Percentiles rank a stretch among this genome's conserved stretches.
phyloP scores from a whole-genome alignment of 1,284 basidiomycete species.

The Rhodotorula glutinis region DNA sequence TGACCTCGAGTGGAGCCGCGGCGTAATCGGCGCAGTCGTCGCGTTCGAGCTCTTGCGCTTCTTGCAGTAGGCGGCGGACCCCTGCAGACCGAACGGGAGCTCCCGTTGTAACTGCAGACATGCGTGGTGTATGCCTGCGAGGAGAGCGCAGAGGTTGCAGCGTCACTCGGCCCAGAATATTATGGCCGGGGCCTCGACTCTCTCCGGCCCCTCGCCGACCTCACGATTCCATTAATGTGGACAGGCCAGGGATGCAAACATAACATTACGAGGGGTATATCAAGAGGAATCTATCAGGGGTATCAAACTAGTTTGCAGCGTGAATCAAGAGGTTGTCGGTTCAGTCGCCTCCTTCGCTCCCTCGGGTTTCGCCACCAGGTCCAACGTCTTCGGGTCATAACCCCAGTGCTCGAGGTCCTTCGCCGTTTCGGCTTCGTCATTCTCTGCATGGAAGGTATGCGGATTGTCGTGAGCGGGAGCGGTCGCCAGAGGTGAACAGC shows the following conservation, averaged over 20 bases:
- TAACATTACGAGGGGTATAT: not conserved
- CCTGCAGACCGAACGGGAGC: constrained; percentile 29
- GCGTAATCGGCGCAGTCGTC: constrained; percentile 78
- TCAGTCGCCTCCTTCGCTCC: not conserved
- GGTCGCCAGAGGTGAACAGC: not conserved
- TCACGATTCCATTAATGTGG: no score
- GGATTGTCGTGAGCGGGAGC: no score
- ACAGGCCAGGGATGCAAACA: no score
- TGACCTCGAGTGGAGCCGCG: constrained; percentile 81
- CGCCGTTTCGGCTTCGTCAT: constrained; percentile 29
- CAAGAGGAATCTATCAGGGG: not conserved
- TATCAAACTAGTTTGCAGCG: not conserved
- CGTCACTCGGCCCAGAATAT: not conserved
- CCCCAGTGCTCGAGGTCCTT: constrained; percentile 32
- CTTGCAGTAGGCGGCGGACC: constrained; percentile 77
- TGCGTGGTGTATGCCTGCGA: not conserved
- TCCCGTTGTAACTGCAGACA: not conserved
- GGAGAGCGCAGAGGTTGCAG: not conserved
- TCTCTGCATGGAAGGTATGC: no score
- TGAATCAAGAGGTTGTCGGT: no score
- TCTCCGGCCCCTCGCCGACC: not conserved
- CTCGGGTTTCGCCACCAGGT: not conserved
- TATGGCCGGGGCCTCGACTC: no score
- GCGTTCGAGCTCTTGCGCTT: constrained; percentile 79
- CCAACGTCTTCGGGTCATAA: constrained; percentile 15